Conservation (phyloP, 495 filamentous ascomycete species). For the Neurospora terricola region DNA sequence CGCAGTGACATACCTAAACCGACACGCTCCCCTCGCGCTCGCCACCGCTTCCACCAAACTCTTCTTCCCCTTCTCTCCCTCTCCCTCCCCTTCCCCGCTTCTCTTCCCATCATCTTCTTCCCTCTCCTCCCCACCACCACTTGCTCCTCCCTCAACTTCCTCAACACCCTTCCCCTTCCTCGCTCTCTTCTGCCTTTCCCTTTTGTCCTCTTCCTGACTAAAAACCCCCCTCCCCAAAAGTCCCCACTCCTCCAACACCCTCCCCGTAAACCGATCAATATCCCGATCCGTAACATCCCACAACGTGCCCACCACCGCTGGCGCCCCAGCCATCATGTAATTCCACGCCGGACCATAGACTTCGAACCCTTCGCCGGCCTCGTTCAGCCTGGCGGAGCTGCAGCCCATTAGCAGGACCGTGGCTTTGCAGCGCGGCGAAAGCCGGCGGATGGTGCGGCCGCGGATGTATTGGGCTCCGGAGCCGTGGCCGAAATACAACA, state of each 20-base stretch:
- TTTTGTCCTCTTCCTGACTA: slow-evolving; percentile 2
- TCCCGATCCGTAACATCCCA: slow-evolving; percentile 98
- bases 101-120: too few relatives aligned
- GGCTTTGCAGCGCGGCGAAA: slow-evolving; percentile 50
- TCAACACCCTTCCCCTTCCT: slow-evolving; percentile 6
- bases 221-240: slow-evolving; percentile 40
- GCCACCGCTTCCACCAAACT: slow-evolving; percentile 72
- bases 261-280: slow-evolving; percentile 79
- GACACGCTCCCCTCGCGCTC: slow-evolving; percentile 60
- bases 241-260: slow-evolving; percentile 77
- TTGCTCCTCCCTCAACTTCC: too few relatives aligned
- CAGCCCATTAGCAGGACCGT: slow-evolving; percentile 91
- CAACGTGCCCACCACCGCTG: slow-evolving; percentile 77
- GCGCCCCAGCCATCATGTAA: slow-evolving; percentile 77
- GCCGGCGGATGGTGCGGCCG: slow-evolving; percentile 61
- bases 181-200: slow-evolving; percentile 15
- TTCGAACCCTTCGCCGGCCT: slow-evolving; percentile 73
- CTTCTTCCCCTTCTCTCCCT: slow-evolving; percentile 1
- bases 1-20: slow-evolving; percentile 82
- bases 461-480: slow-evolving; percentile 92
- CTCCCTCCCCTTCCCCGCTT: too few relatives aligned
- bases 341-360: slow-evolving; percentile 80
- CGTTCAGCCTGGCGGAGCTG: slow-evolving; percentile 63
- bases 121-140: too few relatives aligned
- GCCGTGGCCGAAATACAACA: slow-evolving; percentile 94